Conservation (phyloP, 78 protist species). For the Dictyostelium capitatum region DNA sequence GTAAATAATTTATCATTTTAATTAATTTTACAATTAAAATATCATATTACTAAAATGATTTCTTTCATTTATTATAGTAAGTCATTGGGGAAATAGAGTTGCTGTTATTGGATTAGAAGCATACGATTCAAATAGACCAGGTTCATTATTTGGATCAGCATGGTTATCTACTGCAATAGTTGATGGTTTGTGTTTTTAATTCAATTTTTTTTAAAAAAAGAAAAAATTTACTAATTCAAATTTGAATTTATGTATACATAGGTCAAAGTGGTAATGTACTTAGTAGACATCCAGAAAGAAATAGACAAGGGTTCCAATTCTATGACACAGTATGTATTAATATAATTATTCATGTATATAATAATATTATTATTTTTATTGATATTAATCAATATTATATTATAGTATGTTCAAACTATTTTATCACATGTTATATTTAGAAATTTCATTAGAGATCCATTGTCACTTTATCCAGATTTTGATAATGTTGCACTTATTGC, state of each 20-base stretch:
- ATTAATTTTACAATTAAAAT: no score
- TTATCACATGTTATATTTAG: conserved; percentile 48
- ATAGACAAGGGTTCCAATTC: conserved; percentile 88
- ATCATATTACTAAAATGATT: no score
- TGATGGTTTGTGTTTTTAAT: no score
- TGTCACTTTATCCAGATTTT: not conserved
- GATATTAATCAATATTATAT: no score
- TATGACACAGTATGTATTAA: conserved; percentile 75
- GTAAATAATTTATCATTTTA: no score
- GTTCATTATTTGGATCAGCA: conserved; percentile 50
- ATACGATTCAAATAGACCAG: conserved; percentile 28
- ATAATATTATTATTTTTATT: no score
- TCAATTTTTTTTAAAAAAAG: no score
- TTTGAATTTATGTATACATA: no score
- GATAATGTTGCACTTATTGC: conserved; percentile 57
- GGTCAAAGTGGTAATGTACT: conserved; percentile 29
- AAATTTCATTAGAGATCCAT: conserved; percentile 26
- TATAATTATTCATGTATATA: conserved; percentile 40
- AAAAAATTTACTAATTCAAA: no score
- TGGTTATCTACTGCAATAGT: conserved; percentile 64
- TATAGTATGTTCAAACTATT: conserved; percentile 54
- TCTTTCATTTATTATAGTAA: not conserved
- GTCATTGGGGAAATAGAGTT: conserved; percentile 42
- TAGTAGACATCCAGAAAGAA: not conserved
- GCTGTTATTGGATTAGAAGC: conserved; percentile 43